Base-by-base conservation (phyloP, 208 protist genomes). In the Trypanosoma scelopori region DNA sequence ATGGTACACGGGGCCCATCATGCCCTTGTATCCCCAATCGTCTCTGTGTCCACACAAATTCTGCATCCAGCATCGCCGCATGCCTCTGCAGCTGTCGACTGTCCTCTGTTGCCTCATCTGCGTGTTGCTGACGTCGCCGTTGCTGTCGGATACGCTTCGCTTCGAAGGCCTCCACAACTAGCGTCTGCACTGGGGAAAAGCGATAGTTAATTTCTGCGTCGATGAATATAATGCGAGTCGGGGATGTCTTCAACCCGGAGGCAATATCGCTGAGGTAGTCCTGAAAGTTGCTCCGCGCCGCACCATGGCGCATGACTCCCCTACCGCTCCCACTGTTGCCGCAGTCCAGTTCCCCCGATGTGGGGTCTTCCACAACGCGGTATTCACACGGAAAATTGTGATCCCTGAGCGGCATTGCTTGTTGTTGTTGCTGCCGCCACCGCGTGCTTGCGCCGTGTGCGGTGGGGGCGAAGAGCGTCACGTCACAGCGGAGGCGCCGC, bases 161-260 rank as follows among this genome's bases (percentile, higher is more conserved):
- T 51, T 85, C 63, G 74, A 83, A 94, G 16, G 42, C 58, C 71
- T 94, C 85, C 51, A 92, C 41, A 25, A 94, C 73, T 18, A 94
- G 58, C 28, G 79, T 89, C 62, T 92, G 85, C 35, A 73, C 65
- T 4, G 85, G 79, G 0, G 68, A 72, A 64, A 81, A 92, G 32
- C 89, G 85, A 48, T 89, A 91, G 71, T 91, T 92, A 18, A 94
- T 75, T 71, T 94, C 85, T 5, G 79, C 65, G 58, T 94, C 89
- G n/a, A 94, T 64, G 55, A 92, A 91, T 13, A 94, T 61, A n/a
- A 94, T 77, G 32, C 85, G 85, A 12, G 43, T 51, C 3, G 76
- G 65, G 7, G 69, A 69, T 23, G 69, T 71, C n/a, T 78, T 60
- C 20, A 68, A 53, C 23, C 72, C 71, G 15, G 71, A 55, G 1